Conservation (phyloP, 2,329 filamentous ascomycete species). For the Alternaria triticimaculans region DNA sequence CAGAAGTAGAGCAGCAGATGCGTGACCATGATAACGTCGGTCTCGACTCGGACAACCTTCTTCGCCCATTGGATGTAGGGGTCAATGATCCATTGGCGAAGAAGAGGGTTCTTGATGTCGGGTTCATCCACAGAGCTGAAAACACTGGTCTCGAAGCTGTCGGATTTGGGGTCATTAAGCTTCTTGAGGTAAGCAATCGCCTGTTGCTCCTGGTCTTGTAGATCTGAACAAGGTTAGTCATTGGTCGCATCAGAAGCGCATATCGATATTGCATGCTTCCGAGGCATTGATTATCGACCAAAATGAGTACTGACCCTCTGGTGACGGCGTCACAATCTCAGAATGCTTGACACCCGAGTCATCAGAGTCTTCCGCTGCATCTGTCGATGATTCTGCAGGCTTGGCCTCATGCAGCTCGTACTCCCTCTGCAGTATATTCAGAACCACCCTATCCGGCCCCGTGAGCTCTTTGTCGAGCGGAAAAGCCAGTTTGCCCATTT, state of each 20-base stretch:
- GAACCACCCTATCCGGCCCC: slow-evolving; percentile 37
- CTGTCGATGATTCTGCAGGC: not conserved
- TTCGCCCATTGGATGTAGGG: slow-evolving; percentile 66
- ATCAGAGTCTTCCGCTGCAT: slow-evolving; percentile 31
- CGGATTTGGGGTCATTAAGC: slow-evolving; percentile 57
- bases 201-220: slow-evolving; percentile 38
- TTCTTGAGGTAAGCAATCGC: slow-evolving; percentile 55
- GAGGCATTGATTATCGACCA: not conserved
- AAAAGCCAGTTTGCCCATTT: slow-evolving; percentile 42
- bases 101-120: slow-evolving; percentile 47
- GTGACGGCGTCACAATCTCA: slow-evolving; percentile 36
- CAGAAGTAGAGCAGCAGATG: slow-evolving; percentile 75
- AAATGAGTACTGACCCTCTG: slow-evolving; percentile 31
- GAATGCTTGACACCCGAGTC: slow-evolving; percentile 35
- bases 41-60: slow-evolving; percentile 66
- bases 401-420: slow-evolving; percentile 27
- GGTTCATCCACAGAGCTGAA: slow-evolving; percentile 61
- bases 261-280: not conserved
- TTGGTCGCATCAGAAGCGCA: not conserved
- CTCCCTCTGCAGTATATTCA: slow-evolving; percentile 39
- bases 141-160: slow-evolving; percentile 63
- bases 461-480: slow-evolving; percentile 42
- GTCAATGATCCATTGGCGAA: slow-evolving; percentile 59
- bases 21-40: slow-evolving; percentile 79
- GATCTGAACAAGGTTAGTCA: slow-evolving; percentile 25